Base-by-base conservation (phyloP, 805 yeast genomes). In the Yamadazyma laniorum region DNA sequence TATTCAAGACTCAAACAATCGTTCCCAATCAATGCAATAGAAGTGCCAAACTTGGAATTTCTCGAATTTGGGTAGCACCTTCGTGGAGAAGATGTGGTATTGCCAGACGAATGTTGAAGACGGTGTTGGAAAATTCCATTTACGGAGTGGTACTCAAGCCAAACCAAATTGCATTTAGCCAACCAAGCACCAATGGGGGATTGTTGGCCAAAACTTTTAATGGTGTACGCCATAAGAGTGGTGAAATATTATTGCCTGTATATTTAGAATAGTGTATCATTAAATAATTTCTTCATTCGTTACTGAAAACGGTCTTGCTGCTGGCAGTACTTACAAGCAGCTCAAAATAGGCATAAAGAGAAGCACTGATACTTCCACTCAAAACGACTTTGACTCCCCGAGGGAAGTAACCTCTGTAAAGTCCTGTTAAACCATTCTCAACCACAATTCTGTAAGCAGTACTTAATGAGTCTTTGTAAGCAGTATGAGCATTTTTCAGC, bases 181-280 rank as follows among this genome's bases (percentile, higher is more conserved):
- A 83, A 53, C 89, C 90, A 0, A 78, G 85, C 41, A 74, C 68
- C 34, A 68, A 72, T 40, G 91, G 91, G 0, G 78, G 79, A 1
- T 67, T 70, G 40, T 63, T 82, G 22, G 87, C 89, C 0, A 56
- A 55, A 23, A 59, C 52, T 21, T 82, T 76, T 51, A 80, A 78
- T 50, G 79, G 82, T 0, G 75, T 72, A 1, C 55, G 40, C 18
- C 87, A 82, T 51, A 72, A 69, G 40, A 60, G 72, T 18, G 82
- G 82, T 0, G 73, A 68, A 45, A 43, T 53, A 0, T 56, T 77
- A 27, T 59, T 77, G 5, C 81, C 82, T 0, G 73, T 77, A 1
- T 78, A 77, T 50, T 41, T 63, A 19, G 74, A 58, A 31, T 40
- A n/a, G n/a, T n/a, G n/a, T n/a, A n/a, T n/a, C n/a, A n/a, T n/a